These are phyloP conservation scores for Monosporozyma siamensis DNA, from an alignment of 805 yeast species.

Conservation along the genomic window DNA sequence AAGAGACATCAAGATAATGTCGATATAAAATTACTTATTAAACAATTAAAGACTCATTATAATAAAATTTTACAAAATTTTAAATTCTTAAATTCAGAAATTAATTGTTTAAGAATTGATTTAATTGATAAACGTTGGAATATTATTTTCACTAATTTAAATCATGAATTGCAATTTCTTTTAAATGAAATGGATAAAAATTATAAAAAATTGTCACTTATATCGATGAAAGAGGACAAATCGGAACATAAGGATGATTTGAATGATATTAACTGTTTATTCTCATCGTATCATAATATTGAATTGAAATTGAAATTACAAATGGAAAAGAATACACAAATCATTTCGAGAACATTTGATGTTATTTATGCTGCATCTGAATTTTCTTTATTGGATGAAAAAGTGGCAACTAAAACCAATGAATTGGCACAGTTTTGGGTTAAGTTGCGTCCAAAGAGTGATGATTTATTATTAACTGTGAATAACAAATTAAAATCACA, in stretches of 20 bases:
- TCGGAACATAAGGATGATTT: too few species aligned
- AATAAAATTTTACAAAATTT: constrained; percentile 34
- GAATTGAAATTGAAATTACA: constrained; percentile 16
- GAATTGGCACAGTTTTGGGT: constrained; percentile 32
- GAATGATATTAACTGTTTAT: not conserved
- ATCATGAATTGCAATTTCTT: constrained; percentile 33
- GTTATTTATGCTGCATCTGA: constrained; percentile 34
- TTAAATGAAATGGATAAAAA: constrained; percentile 17
- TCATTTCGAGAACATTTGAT: constrained; percentile 33
- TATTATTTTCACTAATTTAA: constrained; percentile 40
- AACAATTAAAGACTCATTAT: constrained; percentile 33
- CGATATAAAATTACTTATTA: constrained; percentile 19
- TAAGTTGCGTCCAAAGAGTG: constrained; percentile 14
- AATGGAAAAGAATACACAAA: constrained; percentile 32
- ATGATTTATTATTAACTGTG: constrained; percentile 8
- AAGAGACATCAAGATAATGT: constrained; percentile 19
- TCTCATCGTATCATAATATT: not conserved
- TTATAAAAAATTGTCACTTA: constrained; percentile 8
- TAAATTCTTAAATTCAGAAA: constrained; percentile 34
- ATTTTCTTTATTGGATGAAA: constrained; percentile 34
- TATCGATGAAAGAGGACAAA: too few species aligned
- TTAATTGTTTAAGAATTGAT: constrained; percentile 36
- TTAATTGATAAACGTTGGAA: constrained; percentile 49
- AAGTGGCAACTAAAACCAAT: constrained; percentile 30
- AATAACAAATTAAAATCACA: not conserved